phyloP scores from a whole-genome alignment of 1,284 basidiomycete genomes.

The Bjerkandera adusta region DNA sequence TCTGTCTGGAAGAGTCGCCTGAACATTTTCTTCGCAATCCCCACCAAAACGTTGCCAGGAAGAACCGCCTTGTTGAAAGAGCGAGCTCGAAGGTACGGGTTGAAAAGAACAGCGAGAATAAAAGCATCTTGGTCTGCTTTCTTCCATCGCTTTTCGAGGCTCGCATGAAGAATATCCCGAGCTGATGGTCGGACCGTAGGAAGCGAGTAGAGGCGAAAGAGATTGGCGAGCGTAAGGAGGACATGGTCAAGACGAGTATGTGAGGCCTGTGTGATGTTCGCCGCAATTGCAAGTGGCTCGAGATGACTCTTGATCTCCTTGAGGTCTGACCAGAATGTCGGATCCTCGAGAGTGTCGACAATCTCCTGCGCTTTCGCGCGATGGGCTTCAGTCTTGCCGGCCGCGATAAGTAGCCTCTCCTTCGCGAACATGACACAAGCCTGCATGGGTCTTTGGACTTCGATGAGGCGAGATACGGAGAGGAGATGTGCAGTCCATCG shows the following conservation, averaged over 20 bases:
- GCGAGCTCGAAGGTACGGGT: slow-evolving; percentile 19
- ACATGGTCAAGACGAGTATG: slow-evolving; percentile 36
- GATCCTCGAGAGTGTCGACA: slow-evolving; percentile 16
- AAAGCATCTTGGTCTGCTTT: slow-evolving; percentile 43
- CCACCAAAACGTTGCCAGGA: not conserved
- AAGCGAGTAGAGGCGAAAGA: slow-evolving; percentile 22
- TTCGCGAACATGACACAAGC: slow-evolving; percentile 16
- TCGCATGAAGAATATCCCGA: slow-evolving; percentile 27
- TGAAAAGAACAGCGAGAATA: slow-evolving; percentile 39
- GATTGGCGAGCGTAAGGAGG: slow-evolving; percentile 34
- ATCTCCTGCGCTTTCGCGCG: slow-evolving; percentile 18
- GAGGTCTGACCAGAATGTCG: slow-evolving; percentile 22
- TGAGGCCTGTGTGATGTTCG: slow-evolving; percentile 35
- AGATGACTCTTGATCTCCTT: slow-evolving; percentile 28
- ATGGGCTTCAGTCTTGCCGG: slow-evolving; percentile 16
- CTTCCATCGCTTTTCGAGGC: slow-evolving; percentile 37
- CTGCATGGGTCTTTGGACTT: slow-evolving; percentile 20
- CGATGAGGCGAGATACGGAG: slow-evolving; percentile 20
- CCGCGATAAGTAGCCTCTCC: slow-evolving; percentile 19
- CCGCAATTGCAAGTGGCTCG: slow-evolving; percentile 38
- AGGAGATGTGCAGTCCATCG: slow-evolving; percentile 33
- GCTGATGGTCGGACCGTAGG: slow-evolving; percentile 18
- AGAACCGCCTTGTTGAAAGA: slow-evolving; percentile 16
- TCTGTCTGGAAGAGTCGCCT: not conserved
- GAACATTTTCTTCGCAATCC: slow-evolving; percentile 2